A percentile compares a stretch with the other conserved stretches of the same genome.
phyloP scores from a whole-genome alignment of 805 yeast species.

The Grigorovia jiainica region DNA sequence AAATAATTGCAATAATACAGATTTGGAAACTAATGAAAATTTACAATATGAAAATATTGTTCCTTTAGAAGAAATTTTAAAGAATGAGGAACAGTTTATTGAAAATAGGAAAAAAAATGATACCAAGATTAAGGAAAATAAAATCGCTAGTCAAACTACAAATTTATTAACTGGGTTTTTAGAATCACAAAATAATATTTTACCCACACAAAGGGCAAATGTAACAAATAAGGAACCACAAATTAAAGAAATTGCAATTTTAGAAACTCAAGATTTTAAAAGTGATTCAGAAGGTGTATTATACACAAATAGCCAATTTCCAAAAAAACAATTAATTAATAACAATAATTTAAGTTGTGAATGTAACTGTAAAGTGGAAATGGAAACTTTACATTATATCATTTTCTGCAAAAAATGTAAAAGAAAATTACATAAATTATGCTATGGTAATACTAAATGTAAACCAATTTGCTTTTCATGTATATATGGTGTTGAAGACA shows the following conservation, averaged over 20 bases:
- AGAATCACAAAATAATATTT: slow-evolving; percentile 15
- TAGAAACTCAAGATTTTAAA: background rate
- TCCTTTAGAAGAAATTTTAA: slow-evolving; percentile 19
- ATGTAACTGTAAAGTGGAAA: slow-evolving; percentile 9
- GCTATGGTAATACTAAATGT: slow-evolving; percentile 26
- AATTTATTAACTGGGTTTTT: slow-evolving; percentile 22
- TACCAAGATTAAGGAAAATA: too few relatives aligned
- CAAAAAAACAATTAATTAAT: too few relatives aligned
- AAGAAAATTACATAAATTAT: slow-evolving; percentile 26
- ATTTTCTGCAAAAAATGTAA: slow-evolving; percentile 18
- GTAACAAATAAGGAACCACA: background rate
- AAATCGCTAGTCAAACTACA: slow-evolving; percentile 25
- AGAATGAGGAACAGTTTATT: background rate
- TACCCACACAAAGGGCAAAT: slow-evolving; percentile 25
- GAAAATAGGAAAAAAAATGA: background rate
- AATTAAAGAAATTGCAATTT: background rate
- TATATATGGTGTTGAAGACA: slow-evolving; percentile 7
- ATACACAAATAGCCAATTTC: background rate
- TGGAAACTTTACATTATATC: slow-evolving; percentile 17
- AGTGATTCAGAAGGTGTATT: too few relatives aligned
- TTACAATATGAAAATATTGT: slow-evolving; percentile 14
- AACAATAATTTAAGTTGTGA: slow-evolving; percentile 21
- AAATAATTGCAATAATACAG: too few relatives aligned
- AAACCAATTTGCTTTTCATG: slow-evolving; percentile 23
- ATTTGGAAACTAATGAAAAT: background rate